A percentile compares a stretch with the other conserved stretches of the same genome.
Evolutionary conservation across 352 stramenopile species (phyloP).

Genomic region (Phytopythium chamaehyphon): DNA sequence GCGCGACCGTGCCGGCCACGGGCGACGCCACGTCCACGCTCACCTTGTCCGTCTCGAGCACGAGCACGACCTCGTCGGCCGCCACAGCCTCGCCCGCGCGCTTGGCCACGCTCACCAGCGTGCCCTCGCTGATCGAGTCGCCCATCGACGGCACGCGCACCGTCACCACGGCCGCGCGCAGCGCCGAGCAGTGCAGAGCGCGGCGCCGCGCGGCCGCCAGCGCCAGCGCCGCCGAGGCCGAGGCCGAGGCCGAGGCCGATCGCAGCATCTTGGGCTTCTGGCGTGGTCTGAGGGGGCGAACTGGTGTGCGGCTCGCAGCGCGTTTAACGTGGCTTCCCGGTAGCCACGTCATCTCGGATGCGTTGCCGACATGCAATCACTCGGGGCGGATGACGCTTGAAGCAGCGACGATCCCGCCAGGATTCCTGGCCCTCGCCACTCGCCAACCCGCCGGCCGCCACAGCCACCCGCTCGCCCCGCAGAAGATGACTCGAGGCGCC

Average conservation of each 20-base stretch:
- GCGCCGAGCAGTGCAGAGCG: slow-evolving; percentile 43
- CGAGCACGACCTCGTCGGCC: slow-evolving; percentile 96
- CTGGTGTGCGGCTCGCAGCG: too few relatives aligned
- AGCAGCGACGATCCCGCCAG: not conserved
- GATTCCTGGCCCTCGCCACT: slow-evolving; percentile 1
- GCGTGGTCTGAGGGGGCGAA: too few relatives aligned
- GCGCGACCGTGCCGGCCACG: slow-evolving; percentile 88
- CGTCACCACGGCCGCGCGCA: slow-evolving; percentile 49
- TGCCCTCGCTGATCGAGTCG: slow-evolving; percentile 98
- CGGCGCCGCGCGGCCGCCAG: slow-evolving; percentile 16
- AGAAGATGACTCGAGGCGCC: slow-evolving; percentile 16
- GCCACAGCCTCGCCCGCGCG: slow-evolving; percentile 90
- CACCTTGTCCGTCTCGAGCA: slow-evolving; percentile 99
- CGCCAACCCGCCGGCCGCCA: not conserved
- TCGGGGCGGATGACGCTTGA: not conserved
- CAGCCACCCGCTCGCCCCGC: not conserved
- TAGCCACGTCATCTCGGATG: too few relatives aligned
- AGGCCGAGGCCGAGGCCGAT: not conserved
- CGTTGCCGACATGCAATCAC: too few relatives aligned
- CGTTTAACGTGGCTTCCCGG: too few relatives aligned
- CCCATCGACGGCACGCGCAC: slow-evolving; percentile 88
- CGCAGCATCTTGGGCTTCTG: not conserved
- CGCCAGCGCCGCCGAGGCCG: not conserved
- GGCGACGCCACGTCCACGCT: slow-evolving; percentile 90
- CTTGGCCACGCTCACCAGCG: slow-evolving; percentile 95